Evolutionary conservation across 2,329 filamentous ascomycete species (phyloP).

Genomic region (Fusarium subtropicale): DNA sequence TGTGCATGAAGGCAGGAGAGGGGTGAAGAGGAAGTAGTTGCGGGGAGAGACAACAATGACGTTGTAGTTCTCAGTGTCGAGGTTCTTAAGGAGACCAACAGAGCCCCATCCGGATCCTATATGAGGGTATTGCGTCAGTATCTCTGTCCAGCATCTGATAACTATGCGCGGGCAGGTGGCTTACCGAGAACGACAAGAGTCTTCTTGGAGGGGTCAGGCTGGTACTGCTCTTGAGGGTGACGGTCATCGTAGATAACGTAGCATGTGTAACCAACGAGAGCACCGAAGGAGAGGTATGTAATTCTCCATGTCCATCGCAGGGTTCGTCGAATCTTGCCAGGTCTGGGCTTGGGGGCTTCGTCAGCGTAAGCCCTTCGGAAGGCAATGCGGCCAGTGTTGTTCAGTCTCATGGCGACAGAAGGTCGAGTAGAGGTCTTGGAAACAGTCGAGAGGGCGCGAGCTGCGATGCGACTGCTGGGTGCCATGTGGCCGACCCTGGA

Average conservation of each 20-base stretch:
- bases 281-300: slow-evolving; percentile 80
- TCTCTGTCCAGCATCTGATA: slow-evolving; percentile 24
- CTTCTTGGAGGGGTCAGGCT: slow-evolving; percentile 91
- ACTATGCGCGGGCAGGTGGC: slow-evolving; percentile 36
- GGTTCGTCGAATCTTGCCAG: slow-evolving; percentile 71
- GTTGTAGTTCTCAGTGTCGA: slow-evolving; percentile 99
- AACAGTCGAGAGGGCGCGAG: slow-evolving; percentile 52
- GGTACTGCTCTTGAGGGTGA: slow-evolving; percentile 81
- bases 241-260: slow-evolving; percentile 87
- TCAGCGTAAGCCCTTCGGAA: slow-evolving; percentile 64
- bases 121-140: slow-evolving; percentile 41
- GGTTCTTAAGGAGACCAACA: slow-evolving; percentile 96
- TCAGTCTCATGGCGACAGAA: slow-evolving; percentile 52
- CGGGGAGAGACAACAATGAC: slow-evolving; percentile 96
- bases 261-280: slow-evolving; percentile 75
- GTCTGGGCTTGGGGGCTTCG: slow-evolving; percentile 60
- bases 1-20: slow-evolving; percentile 95
- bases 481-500: slow-evolving; percentile 49
- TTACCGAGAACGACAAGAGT: slow-evolving; percentile 94
- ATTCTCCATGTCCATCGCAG: slow-evolving; percentile 87
- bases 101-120: slow-evolving; percentile 95
- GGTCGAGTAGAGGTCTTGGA: slow-evolving; percentile 48
- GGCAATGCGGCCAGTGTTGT: slow-evolving; percentile 53
- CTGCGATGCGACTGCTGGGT: slow-evolving; percentile 47
- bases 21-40: slow-evolving; percentile 99